Evolutionary conservation across 495 filamentous ascomycete genomes (phyloP).

Genomic region (Elasticomyces elasticus): DNA sequence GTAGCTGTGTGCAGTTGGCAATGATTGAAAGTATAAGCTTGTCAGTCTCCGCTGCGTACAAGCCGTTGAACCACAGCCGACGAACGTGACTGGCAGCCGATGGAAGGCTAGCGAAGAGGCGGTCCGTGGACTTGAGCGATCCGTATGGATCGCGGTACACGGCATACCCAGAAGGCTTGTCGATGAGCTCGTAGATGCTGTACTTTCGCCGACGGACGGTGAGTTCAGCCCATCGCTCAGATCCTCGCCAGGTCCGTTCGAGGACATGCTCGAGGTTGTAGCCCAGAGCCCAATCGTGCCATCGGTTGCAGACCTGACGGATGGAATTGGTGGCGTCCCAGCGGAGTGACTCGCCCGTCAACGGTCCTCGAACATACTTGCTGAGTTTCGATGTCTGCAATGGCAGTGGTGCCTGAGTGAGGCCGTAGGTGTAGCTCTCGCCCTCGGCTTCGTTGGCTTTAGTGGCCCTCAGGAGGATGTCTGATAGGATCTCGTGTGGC

Average conservation of each 20-base stretch:
- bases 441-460: slow-evolving; percentile 35
- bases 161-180: slow-evolving; percentile 32
- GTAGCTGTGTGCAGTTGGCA: slow-evolving; percentile 34
- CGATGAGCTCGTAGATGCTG: slow-evolving; percentile 32
- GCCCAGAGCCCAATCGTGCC: slow-evolving; percentile 45
- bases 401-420: slow-evolving; percentile 39
- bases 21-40: slow-evolving; percentile 37
- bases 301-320: slow-evolving; percentile 38
- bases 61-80: slow-evolving; percentile 46
- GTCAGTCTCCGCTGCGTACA: slow-evolving; percentile 40
- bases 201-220: slow-evolving; percentile 29
- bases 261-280: slow-evolving; percentile 41
- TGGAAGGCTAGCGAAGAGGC: slow-evolving; percentile 35
- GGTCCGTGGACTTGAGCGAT: slow-evolving; percentile 38
- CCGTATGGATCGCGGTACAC: slow-evolving; percentile 45
- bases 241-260: slow-evolving; percentile 42
- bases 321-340: slow-evolving; percentile 41
- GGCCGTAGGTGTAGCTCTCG: slow-evolving; percentile 40
- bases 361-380: slow-evolving; percentile 40
- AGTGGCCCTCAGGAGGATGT: slow-evolving; percentile 41
- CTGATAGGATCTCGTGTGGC: slow-evolving; percentile 42
- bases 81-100: slow-evolving; percentile 39
- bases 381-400: slow-evolving; percentile 34
- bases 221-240: slow-evolving; percentile 38
- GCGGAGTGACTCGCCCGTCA: slow-evolving; percentile 38